A percentile compares a stretch with the other conserved stretches of the same genome.
Conservation (phyloP, 495 filamentous ascomycete genomes). For the Neurospora sp. region DNA sequence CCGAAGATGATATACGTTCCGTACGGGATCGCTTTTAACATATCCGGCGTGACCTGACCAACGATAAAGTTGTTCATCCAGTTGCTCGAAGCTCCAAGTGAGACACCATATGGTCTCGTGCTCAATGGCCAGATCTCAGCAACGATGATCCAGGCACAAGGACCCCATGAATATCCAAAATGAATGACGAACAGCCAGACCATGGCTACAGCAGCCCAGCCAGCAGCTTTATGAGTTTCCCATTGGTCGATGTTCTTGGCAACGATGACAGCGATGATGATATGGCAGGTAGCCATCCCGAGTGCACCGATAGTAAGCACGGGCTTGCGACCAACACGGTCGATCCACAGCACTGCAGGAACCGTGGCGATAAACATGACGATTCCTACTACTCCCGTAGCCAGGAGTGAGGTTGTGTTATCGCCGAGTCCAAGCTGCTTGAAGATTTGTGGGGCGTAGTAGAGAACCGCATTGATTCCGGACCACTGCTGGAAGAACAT, state of each 20-base stretch:
- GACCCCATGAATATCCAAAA: constrained; percentile 70
- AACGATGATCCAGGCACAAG: constrained; percentile 61
- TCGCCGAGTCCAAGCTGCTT: constrained; percentile 50
- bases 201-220: constrained; percentile 71
- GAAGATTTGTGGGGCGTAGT: constrained; percentile 70
- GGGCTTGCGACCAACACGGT: constrained; percentile 48
- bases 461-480: constrained; percentile 61
- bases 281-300: constrained; percentile 52
- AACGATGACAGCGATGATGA: constrained; percentile 66
- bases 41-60: constrained; percentile 65
- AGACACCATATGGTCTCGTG: constrained; percentile 62
- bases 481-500: constrained; percentile 77
- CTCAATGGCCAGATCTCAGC: constrained; percentile 71
- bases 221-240: constrained; percentile 48
- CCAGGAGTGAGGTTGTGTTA: constrained; percentile 59
- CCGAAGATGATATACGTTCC: constrained; percentile 79
- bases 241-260: constrained; percentile 53
- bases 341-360: constrained; percentile 57
- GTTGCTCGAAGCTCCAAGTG: constrained; percentile 52
- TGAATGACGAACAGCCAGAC: constrained; percentile 77
- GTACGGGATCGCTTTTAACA: constrained; percentile 60
- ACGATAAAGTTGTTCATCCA: constrained; percentile 51
- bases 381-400: constrained; percentile 72
- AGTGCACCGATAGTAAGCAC: constrained; percentile 46
- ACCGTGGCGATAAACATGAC: constrained; percentile 62